These are phyloP conservation scores for Rhododendron williamsianum DNA, from an alignment of 148 eudicot genomes.

Conservation along the genomic window DNA sequence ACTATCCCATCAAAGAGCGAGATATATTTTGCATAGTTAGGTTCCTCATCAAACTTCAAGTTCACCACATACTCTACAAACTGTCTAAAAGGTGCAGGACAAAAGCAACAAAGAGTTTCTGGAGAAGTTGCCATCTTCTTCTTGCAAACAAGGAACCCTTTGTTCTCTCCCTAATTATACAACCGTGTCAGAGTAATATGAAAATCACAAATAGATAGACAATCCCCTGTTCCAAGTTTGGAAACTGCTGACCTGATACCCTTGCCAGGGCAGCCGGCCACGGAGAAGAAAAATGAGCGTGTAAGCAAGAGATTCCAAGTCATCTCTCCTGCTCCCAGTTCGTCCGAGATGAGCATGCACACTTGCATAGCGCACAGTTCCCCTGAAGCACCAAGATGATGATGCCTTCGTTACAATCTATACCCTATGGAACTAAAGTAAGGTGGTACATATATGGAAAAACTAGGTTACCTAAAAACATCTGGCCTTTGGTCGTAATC, in stretches of 20 bases:
- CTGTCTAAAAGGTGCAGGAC: conserved; percentile 71
- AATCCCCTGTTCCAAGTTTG: conserved; percentile 5
- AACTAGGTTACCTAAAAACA: conserved; percentile 60
- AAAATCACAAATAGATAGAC: background rate
- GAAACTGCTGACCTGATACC: conserved; percentile 53
- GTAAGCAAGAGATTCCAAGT: conserved; percentile 91
- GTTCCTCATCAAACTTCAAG: conserved; percentile 89
- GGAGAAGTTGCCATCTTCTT: conserved; percentile 96
- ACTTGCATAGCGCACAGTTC: conserved; percentile 95
- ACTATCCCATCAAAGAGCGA: conserved; percentile 92
- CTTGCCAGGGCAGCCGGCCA: conserved; percentile 96
- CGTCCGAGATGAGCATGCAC: conserved; percentile 98
- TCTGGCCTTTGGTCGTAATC: conserved; percentile 95
- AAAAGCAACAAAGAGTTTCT: conserved; percentile 72
- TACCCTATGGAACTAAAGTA: background rate
- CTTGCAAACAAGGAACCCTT: conserved; percentile 88
- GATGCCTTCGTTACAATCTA: background rate
- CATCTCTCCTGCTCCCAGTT: conserved; percentile 93
- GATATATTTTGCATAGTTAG: conserved; percentile 80
- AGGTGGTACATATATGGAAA: background rate
- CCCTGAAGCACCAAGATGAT: conserved; percentile 41
- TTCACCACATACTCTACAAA: conserved; percentile 86
- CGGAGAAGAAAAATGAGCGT: conserved; percentile 89
- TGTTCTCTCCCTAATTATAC: conserved; percentile 74
- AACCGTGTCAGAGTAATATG: background rate